A percentile compares a stretch with the other conserved stretches of the same genome.
These are phyloP conservation scores for Macrophomina phaseolina DNA, from an alignment of 2,329 filamentous ascomycete genomes.

Conservation along the genomic window DNA sequence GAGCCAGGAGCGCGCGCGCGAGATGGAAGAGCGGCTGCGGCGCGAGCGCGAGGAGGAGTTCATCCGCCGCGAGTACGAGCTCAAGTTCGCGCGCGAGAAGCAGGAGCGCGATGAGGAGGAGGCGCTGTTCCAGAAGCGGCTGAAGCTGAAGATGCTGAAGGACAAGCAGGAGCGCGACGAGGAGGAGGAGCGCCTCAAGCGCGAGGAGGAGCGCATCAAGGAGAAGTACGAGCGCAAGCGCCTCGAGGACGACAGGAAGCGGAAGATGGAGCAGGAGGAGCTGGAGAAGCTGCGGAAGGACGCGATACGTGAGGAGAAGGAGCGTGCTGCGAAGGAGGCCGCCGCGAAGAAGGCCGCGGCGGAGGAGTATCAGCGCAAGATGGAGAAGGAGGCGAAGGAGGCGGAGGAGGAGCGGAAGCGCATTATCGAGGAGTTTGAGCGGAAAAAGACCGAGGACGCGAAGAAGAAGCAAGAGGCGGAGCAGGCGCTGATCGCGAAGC, in stretches of 20 bases:
- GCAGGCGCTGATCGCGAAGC: conserved; percentile 46
- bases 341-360: conserved; percentile 46
- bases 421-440: conserved; percentile 36
- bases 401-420: conserved; percentile 35
- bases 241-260: conserved; percentile 33
- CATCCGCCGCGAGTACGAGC: conserved; percentile 27
- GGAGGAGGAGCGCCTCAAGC: conserved; percentile 34
- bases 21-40: conserved; percentile 32
- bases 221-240: conserved; percentile 40
- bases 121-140: conserved; percentile 41
- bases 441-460: conserved; percentile 37
- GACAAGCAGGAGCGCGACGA: conserved; percentile 38
- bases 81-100: conserved; percentile 27
- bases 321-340: conserved; percentile 35
- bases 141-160: conserved; percentile 42
- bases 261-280: conserved; percentile 35
- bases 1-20: conserved; percentile 15
- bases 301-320: conserved; percentile 37
- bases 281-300: conserved; percentile 39
- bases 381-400: conserved; percentile 36
- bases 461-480: conserved; percentile 44
- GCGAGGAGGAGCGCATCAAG: conserved; percentile 37
- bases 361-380: conserved; percentile 45
- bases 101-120: conserved; percentile 38
- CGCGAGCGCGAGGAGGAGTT: conserved; percentile 39